Evolutionary conservation across 1,284 basidiomycete genomes (phyloP), one percentile per base, ranked within the genome.

Genomic region (Rhodotorula sp.): DNA sequence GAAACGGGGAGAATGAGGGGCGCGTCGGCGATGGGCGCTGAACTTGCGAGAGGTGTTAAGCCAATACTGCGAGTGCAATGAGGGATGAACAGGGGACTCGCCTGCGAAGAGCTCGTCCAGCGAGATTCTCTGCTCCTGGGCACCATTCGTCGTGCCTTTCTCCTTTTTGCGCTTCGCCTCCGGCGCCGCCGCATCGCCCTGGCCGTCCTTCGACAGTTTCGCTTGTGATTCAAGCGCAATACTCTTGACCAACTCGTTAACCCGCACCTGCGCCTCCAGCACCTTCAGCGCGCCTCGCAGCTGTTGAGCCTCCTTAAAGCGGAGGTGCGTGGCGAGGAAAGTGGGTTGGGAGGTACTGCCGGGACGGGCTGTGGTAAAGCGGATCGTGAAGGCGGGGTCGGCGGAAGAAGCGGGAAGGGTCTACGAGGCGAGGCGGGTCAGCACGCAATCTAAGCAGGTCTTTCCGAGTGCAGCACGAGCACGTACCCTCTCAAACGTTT

Each of bases 211-310:
- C 11, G 22, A 24, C 27, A 24, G 2, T 34, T 30, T 29, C 29
- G 1, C 7, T 53, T 27, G 4, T 11, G 13, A 11, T n/a, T n/a
- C n/a, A 36, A 22, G 15, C 24, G 24, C 39, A 2, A 1, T 22
- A 20, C 68, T 52, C 32, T 29, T 17, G 10, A 70, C 36, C 20
- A 66, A n/a, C 7, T 60, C 64, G n/a, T 58, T 58, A 10, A 63
- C 24, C 27, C 51, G 13, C 19, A 52, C 34, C 24, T 66, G 64
- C 20, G 47, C 34, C 5, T 29, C 30, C 32, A 70, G 58, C 15
- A 57, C 5, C 20, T 27, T 22, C 6, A 59, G 46, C 34, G 60
- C 55, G 24, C 30, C 34, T 13, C 20, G 22, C 29, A 62, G 49
- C 11, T 36, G 27, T 19, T 53, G 7, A 8, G 34, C 5, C 27